Conservation (phyloP, 495 filamentous ascomycete genomes). For the Xylaria intraflava region DNA sequence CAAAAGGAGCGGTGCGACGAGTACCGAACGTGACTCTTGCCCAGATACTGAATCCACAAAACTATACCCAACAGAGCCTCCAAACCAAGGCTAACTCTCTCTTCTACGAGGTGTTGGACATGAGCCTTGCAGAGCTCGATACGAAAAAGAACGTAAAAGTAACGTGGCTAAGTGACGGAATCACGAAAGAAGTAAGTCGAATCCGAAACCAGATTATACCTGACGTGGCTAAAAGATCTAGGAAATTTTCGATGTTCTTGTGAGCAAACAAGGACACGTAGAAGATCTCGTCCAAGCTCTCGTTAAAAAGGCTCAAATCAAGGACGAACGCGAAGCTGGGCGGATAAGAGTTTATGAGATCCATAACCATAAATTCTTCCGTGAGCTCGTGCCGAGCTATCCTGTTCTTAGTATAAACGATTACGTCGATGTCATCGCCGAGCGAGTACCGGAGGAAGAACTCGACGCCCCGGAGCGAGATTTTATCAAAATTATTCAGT, state of each 20-base stretch:
- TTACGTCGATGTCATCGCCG: constrained; percentile 75
- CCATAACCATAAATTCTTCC: constrained; percentile 70
- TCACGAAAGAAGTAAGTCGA: constrained; percentile 71
- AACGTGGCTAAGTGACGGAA: constrained; percentile 79
- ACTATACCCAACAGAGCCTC: constrained; percentile 44
- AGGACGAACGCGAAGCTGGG: constrained; percentile 60
- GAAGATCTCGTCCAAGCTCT: constrained; percentile 67
- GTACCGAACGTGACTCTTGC: constrained; percentile 54
- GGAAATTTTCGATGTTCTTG: constrained; percentile 72
- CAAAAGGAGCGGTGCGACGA: constrained; percentile 71
- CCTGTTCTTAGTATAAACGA: constrained; percentile 71
- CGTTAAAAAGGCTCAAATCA: constrained; percentile 70
- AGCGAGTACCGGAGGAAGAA: constrained; percentile 77
- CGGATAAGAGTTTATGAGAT: constrained; percentile 70
- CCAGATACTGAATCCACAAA: constrained; percentile 62
- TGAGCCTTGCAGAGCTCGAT: constrained; percentile 87
- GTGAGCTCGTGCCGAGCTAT: constrained; percentile 58
- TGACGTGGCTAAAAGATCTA: constrained; percentile 31
- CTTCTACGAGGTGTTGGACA: constrained; percentile 88
- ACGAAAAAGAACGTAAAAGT: constrained; percentile 80
- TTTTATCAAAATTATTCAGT: constrained; percentile 78
- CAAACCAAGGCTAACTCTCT: constrained; percentile 69
- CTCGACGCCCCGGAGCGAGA: constrained; percentile 48
- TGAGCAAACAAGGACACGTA: constrained; percentile 73
- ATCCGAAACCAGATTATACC: neutral